Evolutionary conservation across 1,139 yeast species (phyloP), one percentile per base, ranked within the genome.

Genomic region (Candida dubliniensis): DNA sequence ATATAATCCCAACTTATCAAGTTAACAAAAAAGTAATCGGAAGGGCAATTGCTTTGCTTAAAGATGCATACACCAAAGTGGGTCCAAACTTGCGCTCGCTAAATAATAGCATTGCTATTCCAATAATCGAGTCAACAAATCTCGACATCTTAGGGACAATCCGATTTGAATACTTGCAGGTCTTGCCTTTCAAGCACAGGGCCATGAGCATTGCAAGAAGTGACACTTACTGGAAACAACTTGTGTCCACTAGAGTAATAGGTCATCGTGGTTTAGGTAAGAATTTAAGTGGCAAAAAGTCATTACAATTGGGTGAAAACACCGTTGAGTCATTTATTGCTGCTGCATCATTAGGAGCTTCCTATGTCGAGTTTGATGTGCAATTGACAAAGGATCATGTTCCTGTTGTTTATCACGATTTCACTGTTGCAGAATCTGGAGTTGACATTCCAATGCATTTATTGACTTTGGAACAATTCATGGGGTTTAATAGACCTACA

Each of bases 251-350:
- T 1, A 76, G 96, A 50, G 96, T 93, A 31, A 93, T 93, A 66
- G 99, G 99, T 1, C 99, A 93, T 61, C 81, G 99, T 58, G 99
- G 99, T 7, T 72, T 90, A 53, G 99, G 99, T 52, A 91, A 90
- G 69, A 93, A 93, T 65, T 71, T 73, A 35, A 77, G 81, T 50
- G 77, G 79, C 40, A 77, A 84, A 43, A 83, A 81, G 51, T 87
- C 96, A 5, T 74, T 93, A 58, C 99, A 93, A 66, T 73, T 93
- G 49, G 99, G 99, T 36, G 99, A 93, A 60, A 93, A 93, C 60
- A 93, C 99, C 0, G 87, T 93, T 31, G 97, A 91, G 59, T 87
- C 96, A 1, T 93, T 93, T 55, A 87, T 93, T 60, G 96, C 96
- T 9, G 99, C 99, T 0, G 96, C 98, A 0, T 90, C 96, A 4